These are phyloP conservation scores for Rhodotorula diobovata DNA, from an alignment of 768 basidiomycete species.

Conservation along the genomic window DNA sequence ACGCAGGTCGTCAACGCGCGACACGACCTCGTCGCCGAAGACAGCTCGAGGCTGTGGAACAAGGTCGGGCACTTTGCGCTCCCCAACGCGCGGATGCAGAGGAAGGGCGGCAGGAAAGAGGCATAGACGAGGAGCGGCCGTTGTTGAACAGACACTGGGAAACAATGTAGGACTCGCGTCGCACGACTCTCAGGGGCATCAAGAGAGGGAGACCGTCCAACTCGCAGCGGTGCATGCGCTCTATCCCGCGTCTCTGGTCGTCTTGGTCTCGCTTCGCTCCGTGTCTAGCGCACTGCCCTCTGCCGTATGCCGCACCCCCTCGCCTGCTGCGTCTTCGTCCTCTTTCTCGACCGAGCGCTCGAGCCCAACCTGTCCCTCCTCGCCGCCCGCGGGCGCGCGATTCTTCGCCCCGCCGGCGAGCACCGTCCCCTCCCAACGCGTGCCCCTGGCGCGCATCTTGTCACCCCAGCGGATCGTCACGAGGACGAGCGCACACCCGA, in stretches of 20 bases:
- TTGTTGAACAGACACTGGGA: background rate
- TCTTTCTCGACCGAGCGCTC: background rate
- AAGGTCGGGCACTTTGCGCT: conserved; percentile 15
- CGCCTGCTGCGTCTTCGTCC: no score
- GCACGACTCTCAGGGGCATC: no score
- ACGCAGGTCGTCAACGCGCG: conserved; percentile 54
- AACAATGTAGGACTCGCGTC: no score
- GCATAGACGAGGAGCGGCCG: background rate
- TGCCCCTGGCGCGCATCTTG: conserved; percentile 8
- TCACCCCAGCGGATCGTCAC: conserved; percentile 16
- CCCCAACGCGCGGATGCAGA: background rate
- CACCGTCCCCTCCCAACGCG: conserved; percentile 4
- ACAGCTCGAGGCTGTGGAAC: conserved; percentile 8
- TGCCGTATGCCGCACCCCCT: no score
- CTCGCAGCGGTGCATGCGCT: no score
- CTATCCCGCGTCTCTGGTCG: no score
- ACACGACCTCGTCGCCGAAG: conserved; percentile 34
- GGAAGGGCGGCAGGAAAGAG: background rate
- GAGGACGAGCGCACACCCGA: conserved; percentile 26
- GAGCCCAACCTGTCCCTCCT: background rate
- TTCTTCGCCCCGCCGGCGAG: background rate
- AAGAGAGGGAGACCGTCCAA: no score
- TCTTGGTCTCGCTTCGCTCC: no score
- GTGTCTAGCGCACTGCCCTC: no score
- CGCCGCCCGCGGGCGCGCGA: no score